Conservation (phyloP, 495 filamentous ascomycete species). For the Penicillium paxilli region DNA sequence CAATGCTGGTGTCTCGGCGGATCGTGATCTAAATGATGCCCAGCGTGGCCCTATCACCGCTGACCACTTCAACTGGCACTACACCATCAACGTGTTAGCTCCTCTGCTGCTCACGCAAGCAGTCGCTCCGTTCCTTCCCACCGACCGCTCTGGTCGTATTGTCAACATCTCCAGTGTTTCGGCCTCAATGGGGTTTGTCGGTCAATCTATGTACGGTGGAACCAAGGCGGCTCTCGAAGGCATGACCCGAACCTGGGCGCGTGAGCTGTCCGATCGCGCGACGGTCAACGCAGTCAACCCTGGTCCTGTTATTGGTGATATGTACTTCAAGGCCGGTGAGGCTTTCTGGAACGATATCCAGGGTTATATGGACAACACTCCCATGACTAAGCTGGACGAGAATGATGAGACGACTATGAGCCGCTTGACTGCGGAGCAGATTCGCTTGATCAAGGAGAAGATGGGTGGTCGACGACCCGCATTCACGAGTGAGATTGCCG, state of each 20-base stretch:
- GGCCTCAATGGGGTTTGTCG: constrained; percentile 64
- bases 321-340: constrained; percentile 58
- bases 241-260: constrained; percentile 89
- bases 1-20: constrained; percentile 73
- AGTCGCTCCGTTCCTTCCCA: constrained; percentile 66
- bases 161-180: constrained; percentile 76
- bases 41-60: constrained; percentile 43
- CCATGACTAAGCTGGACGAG: constrained; percentile 51
- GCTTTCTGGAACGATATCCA: constrained; percentile 57
- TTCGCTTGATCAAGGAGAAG: constrained; percentile 55
- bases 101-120: constrained; percentile 80
- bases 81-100: constrained; percentile 82
- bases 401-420: constrained; percentile 42
- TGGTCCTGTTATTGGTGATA: constrained; percentile 81
- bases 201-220: constrained; percentile 79
- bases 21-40: constrained; percentile 59
- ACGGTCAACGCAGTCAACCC: constrained; percentile 92
- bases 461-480: constrained; percentile 68
- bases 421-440: constrained; percentile 60
- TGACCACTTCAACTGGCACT: constrained; percentile 68
- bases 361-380: constrained; percentile 67
- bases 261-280: constrained; percentile 72
- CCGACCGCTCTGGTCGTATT: constrained; percentile 73
- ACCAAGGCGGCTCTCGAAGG: constrained; percentile 87
- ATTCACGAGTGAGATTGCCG: constrained; percentile 76